These are phyloP conservation scores for Salix udensis DNA, from an alignment of 345 rosid genomes.

Conservation along the genomic window DNA sequence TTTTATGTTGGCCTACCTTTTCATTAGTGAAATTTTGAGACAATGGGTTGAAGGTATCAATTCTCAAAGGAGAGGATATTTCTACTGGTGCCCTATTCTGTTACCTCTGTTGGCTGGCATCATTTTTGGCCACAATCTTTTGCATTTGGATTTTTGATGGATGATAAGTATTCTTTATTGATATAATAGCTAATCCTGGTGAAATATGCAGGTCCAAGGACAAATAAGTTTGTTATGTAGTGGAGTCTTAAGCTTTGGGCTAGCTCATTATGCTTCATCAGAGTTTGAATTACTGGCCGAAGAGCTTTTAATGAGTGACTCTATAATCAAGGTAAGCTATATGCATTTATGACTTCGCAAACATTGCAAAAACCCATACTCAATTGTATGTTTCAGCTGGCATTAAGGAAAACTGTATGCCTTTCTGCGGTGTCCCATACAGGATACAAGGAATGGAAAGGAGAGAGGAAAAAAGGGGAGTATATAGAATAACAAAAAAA, in stretches of 20 bases:
- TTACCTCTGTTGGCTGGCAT: not conserved
- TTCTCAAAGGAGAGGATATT: not conserved
- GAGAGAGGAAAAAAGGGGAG: not conserved
- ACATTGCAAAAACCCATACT: not conserved
- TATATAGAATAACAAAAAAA: not conserved
- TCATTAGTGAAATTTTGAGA: not conserved
- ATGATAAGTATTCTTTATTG: not conserved
- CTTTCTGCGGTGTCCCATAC: not conserved
- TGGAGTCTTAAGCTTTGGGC: slow-evolving; percentile 88
- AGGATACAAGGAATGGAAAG: not conserved
- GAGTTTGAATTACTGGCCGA: slow-evolving; percentile 96
- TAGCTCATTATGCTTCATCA: slow-evolving; percentile 81
- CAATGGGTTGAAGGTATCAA: not conserved
- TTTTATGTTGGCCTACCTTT: not conserved
- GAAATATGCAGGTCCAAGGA: slow-evolving; percentile 73
- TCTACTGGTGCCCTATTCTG: not conserved
- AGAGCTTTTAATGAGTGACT: slow-evolving; percentile 96
- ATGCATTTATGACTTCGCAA: not conserved
- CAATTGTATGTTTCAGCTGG: not conserved
- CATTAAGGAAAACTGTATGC: not conserved
- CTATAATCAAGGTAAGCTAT: slow-evolving; percentile 64
- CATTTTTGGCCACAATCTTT: not conserved
- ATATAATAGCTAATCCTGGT: slow-evolving; percentile 18
- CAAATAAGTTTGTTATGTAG: slow-evolving; percentile 73
- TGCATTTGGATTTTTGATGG: not conserved